Conservation (phyloP, 1,139 yeast genomes). For the Debaryomyces singareniensis region DNA sequence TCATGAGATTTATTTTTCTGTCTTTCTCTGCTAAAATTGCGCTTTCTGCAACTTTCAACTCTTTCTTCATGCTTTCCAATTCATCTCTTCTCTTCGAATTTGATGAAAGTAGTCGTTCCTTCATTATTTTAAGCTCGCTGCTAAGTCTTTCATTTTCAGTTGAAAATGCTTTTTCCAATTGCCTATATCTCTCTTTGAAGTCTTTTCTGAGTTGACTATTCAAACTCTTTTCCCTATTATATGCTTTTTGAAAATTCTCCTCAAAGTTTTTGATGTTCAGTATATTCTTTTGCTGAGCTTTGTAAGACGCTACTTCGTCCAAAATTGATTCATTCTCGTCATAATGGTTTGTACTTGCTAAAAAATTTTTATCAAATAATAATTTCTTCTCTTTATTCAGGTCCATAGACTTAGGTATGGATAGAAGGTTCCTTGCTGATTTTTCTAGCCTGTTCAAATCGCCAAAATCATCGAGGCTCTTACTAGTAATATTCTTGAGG, state of each 20-base stretch:
- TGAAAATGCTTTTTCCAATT: neutral
- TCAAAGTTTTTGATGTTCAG: neutral
- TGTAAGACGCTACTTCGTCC: neutral
- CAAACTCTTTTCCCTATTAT: neutral
- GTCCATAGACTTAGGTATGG: slow-evolving; percentile 6
- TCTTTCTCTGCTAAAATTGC: slow-evolving; percentile 48
- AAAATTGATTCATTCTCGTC: neutral
- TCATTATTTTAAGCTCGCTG: neutral
- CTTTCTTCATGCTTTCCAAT: slow-evolving; percentile 57
- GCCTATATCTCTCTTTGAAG: neutral
- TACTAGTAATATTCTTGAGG: slow-evolving; percentile 8
- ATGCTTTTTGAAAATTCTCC: too few species aligned
- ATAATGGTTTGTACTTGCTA: too few species aligned
- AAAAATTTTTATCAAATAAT: neutral
- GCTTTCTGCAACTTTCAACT: slow-evolving; percentile 52
- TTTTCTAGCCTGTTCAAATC: slow-evolving; percentile 8
- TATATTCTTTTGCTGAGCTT: neutral
- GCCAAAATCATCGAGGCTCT: slow-evolving; percentile 6
- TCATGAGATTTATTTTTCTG: slow-evolving; percentile 28
- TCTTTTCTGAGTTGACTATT: neutral
- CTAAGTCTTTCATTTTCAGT: neutral
- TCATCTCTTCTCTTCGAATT: slow-evolving; percentile 29
- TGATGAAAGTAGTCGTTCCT: neutral
- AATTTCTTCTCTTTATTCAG: slow-evolving; percentile 1
- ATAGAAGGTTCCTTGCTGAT: slow-evolving; percentile 10